Conservation (phyloP, 140 eudicot species). For the Cichorium intybus region DNA sequence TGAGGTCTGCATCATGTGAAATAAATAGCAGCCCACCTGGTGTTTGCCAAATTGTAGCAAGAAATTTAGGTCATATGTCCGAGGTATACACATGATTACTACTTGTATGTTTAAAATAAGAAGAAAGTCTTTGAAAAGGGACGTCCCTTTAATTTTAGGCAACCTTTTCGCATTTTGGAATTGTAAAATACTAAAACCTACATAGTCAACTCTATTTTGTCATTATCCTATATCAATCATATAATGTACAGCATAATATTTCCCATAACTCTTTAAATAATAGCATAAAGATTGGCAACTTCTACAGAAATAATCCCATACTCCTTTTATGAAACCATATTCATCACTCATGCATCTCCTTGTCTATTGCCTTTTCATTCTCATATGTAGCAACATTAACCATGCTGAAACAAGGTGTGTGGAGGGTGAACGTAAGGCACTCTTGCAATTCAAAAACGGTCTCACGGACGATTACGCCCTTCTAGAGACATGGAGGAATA, state of each 20-base stretch:
- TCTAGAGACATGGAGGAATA: conserved; percentile 36
- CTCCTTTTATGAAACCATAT: conserved; percentile 9
- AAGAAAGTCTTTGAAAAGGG: too few species aligned
- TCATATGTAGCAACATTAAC: conserved; percentile 1
- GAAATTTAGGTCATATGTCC: too few species aligned
- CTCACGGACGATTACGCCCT: conserved; percentile 15
- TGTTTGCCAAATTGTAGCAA: too few species aligned
- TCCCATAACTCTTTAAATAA: too few species aligned
- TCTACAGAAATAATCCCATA: too few species aligned
- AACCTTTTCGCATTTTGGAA: conserved; percentile 7
- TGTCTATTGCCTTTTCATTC: neutral
- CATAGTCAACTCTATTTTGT: neutral
- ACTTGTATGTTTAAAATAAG: too few species aligned
- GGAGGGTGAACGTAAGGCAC: conserved; percentile 32
- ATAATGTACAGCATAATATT: too few species aligned
- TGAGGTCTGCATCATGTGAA: too few species aligned
- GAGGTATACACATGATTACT: too few species aligned
- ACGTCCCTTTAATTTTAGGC: too few species aligned
- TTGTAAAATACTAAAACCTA: neutral
- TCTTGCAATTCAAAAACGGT: conserved; percentile 22
- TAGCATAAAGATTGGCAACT: too few species aligned
- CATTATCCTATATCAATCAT: neutral
- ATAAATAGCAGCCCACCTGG: too few species aligned
- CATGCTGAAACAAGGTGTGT: conserved; percentile 16
- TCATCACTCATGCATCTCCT: conserved; percentile 8